Evolutionary conservation across 257 asterid genomes (phyloP), one percentile per base, ranked within the genome.

Genomic region (Cruciata laevipes): DNA sequence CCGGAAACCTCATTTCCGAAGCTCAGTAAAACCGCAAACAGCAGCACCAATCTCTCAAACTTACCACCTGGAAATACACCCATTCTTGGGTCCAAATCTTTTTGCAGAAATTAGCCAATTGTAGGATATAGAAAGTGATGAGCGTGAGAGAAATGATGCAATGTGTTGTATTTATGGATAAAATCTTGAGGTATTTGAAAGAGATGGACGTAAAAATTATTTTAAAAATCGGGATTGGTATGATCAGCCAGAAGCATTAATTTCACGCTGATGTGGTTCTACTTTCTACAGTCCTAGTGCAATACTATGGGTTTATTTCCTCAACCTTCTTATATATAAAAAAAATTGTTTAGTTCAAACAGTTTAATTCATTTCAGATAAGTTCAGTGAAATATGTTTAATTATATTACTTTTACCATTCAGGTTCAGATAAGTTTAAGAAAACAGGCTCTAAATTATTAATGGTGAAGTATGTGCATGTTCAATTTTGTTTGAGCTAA

Each of bases 191-290:
- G 53, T 13, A 66, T 25, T 10, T 47, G n/a, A 65, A 7, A 18
- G 40, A 21, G 67, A 60, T 40, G 23, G 38, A 27, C 13, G 31
- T 71, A 20, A n/a, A 53, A 7, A 33, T 0, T 37, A 7, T 6
- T 7, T 33, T 4, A 40, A 40, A 35, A 35, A 7, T 42, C 0
- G 5, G 51, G 51, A 13, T 42, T 11, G 51, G 51, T 42, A 42
- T 47, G 55, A 47, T 47, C 59, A 30, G 75, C 55, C 35, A 8
- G 65, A 31, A 38, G 77, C 78, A 70, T 68, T 77, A 70, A 77
- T 59, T 51, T 47, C 70, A 73, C 78, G 70, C 75, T 78, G 67
- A 40, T 66, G 59, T 10, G 2, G 63, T 68, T 24, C 51, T 35
- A 4, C 12, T 57, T 68, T 24, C 51, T 35, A 4, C 12, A 6